phyloP scores from a whole-genome alignment of 2,329 filamentous ascomycete genomes.

The Colletotrichum sp. region DNA sequence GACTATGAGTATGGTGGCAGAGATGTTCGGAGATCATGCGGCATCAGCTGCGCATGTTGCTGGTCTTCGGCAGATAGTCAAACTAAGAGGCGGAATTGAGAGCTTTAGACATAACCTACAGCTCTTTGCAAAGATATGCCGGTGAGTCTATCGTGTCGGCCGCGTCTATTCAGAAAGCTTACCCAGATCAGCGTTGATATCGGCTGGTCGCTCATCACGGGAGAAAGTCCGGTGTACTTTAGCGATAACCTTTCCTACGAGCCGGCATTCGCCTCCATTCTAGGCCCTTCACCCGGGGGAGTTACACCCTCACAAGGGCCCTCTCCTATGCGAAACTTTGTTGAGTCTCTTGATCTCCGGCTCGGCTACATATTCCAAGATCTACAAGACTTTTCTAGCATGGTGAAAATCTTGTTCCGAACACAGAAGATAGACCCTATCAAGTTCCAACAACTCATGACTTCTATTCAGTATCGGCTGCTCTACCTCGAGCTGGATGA shows the following conservation, averaged over 20 bases:
- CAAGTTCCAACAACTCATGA: slow-evolving; percentile 14
- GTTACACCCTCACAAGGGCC: background rate
- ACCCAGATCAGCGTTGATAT: slow-evolving; percentile 28
- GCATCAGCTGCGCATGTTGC: background rate
- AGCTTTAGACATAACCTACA: slow-evolving; percentile 28
- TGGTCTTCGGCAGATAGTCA: slow-evolving; percentile 26
- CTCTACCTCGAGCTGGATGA: background rate
- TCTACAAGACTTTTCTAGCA: slow-evolving; percentile 31
- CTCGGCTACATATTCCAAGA: slow-evolving; percentile 32
- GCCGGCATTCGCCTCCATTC: slow-evolving; percentile 23
- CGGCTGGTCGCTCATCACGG: slow-evolving; percentile 29
- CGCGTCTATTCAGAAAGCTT: background rate
- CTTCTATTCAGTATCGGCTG: slow-evolving; percentile 9
- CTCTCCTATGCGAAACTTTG: slow-evolving; percentile 1
- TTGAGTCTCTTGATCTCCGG: slow-evolving; percentile 23
- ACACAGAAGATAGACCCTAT: slow-evolving; percentile 29
- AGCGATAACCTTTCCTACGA: background rate
- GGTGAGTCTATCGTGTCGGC: slow-evolving; percentile 21
- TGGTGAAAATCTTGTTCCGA: slow-evolving; percentile 27
- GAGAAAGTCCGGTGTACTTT: slow-evolving; percentile 28
- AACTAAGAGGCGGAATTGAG: slow-evolving; percentile 29
- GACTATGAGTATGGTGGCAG: slow-evolving; percentile 3
- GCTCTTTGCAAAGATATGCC: slow-evolving; percentile 32
- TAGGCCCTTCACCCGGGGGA: background rate
- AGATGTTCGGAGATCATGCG: background rate